Base-by-base conservation (phyloP, 1,284 basidiomycete genomes). In the Microbotryum scabiosae region DNA sequence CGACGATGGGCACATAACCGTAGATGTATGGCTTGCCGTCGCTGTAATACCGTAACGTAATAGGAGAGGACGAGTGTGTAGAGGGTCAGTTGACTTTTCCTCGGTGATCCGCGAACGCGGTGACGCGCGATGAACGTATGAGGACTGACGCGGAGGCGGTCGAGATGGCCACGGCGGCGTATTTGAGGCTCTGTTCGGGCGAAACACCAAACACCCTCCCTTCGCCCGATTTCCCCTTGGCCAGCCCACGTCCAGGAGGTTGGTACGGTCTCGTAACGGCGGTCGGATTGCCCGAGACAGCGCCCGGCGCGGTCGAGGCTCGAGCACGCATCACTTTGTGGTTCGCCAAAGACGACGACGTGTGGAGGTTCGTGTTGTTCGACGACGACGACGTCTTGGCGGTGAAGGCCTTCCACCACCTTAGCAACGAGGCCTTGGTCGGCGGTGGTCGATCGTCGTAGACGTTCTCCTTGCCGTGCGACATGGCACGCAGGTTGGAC, bases 131-230 rank as follows among this genome's bases (percentile, higher is more conserved):
- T 54, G 48, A 8, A 25, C 51, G 62, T 51, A 56, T 41, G 53
- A 45, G 3, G 3, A 52, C 52, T 36, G 57, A 52, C 28, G 46
- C 32, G 57, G 64, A 62, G 43, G 51, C 54, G 41, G 55, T 93
- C 21, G 88, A 90, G 74, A 98, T 97, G 72, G 94, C 90, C 1
- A 96, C 92, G 70, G 84, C 87, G 23, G 94, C 93, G 74, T 87
- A 87, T 71, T 83, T 82, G 70, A 97, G 79, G 59, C 87, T 88
- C 72, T 91, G 86, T 64, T 82, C 82, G 66, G 97, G 82, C 6
- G 89, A 85, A 60, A 84, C 86, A 16, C 88, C 89, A 74, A 98
- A 97, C 45, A 97, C 89, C 21, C 62, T 48, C 4, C 57, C 62
- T 23, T 49, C 41, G 30, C 67, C 65, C 48, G 58, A 56, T 51